Percentiles rank a stretch among this genome's conserved stretches.
Evolutionary conservation across 2,329 filamentous ascomycete species (phyloP).

Genomic region (Emydomyces testavorans): DNA sequence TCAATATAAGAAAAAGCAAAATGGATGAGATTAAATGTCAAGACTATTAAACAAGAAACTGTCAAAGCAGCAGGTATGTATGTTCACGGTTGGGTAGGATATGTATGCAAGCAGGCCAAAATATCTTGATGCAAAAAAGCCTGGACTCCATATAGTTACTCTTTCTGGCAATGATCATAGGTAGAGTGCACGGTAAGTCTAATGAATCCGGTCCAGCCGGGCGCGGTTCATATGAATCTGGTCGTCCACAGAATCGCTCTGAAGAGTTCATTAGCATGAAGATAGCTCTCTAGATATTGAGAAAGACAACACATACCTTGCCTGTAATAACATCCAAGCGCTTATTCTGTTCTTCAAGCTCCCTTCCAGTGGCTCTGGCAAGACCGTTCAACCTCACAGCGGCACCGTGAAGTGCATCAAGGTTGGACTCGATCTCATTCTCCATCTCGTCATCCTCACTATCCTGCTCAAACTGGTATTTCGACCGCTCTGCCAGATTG

Average conservation of each 20-base stretch:
- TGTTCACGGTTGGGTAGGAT: not conserved
- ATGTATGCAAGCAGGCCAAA: not conserved
- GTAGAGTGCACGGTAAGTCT: slow-evolving; percentile 10
- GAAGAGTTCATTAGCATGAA: slow-evolving; percentile 20
- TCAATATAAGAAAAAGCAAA: too few species aligned
- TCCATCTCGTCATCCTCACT: slow-evolving; percentile 59
- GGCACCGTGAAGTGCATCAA: slow-evolving; percentile 49
- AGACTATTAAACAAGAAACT: too few species aligned
- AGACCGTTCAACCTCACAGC: slow-evolving; percentile 61
- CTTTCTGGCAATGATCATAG: not conserved
- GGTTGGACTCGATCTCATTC: slow-evolving; percentile 56
- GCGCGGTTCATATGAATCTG: slow-evolving; percentile 68
- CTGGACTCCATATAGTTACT: not conserved
- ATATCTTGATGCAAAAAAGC: not conserved
- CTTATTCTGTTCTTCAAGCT: slow-evolving; percentile 66
- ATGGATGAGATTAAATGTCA: too few species aligned
- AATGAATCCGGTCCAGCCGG: slow-evolving; percentile 49
- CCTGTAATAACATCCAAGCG: slow-evolving; percentile 63
- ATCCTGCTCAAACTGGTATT: slow-evolving; percentile 70
- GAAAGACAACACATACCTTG: slow-evolving; percentile 50
- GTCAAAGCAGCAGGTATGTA: not conserved
- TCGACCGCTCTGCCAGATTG: slow-evolving; percentile 51
- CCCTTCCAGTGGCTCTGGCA: slow-evolving; percentile 60
- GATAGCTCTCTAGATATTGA: not conserved
- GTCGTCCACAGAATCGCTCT: slow-evolving; percentile 76